Evolutionary conservation across 1,284 basidiomycete species (phyloP).

Genomic region (Ganoderma boninense): DNA sequence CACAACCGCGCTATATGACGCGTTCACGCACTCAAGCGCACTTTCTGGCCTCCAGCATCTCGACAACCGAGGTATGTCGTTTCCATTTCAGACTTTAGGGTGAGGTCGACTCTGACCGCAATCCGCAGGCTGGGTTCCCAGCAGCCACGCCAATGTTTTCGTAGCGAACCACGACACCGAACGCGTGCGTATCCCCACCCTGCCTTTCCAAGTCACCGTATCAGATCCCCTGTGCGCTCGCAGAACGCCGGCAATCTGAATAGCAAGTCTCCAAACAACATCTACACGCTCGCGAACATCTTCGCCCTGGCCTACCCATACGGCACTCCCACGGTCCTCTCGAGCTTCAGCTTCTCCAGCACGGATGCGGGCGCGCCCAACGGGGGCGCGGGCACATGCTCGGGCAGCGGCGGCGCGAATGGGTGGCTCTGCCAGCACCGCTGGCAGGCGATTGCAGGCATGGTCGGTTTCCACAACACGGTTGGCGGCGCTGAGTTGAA

Average conservation of each 20-base stretch:
- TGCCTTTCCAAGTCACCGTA: background rate
- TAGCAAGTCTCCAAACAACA: conserved; percentile 67
- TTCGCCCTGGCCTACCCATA: conserved; percentile 75
- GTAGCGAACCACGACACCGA: conserved; percentile 78
- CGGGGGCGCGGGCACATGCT: conserved; percentile 57
- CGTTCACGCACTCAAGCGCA: conserved; percentile 58
- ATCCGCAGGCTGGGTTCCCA: conserved; percentile 61
- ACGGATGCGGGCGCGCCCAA: conserved; percentile 64
- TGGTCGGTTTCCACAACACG: conserved; percentile 70
- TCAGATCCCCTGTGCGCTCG: background rate
- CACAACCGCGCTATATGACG: conserved; percentile 57
- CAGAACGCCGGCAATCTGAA: conserved; percentile 64
- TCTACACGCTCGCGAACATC: conserved; percentile 65
- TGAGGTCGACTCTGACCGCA: background rate
- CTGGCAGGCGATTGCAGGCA: conserved; percentile 62
- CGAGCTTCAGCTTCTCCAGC: conserved; percentile 58
- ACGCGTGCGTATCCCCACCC: conserved; percentile 48
- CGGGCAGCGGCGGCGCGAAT: conserved; percentile 54
- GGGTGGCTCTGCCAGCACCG: conserved; percentile 75
- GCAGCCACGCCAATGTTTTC: conserved; percentile 67
- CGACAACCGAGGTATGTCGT: conserved; percentile 54
- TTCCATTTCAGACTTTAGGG: background rate
- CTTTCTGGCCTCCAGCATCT: conserved; percentile 61
- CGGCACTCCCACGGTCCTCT: conserved; percentile 71
- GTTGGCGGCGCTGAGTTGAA: conserved; percentile 59